Conservation (phyloP, 2,329 filamentous ascomycete species). For the Aureobasidium namibiae region DNA sequence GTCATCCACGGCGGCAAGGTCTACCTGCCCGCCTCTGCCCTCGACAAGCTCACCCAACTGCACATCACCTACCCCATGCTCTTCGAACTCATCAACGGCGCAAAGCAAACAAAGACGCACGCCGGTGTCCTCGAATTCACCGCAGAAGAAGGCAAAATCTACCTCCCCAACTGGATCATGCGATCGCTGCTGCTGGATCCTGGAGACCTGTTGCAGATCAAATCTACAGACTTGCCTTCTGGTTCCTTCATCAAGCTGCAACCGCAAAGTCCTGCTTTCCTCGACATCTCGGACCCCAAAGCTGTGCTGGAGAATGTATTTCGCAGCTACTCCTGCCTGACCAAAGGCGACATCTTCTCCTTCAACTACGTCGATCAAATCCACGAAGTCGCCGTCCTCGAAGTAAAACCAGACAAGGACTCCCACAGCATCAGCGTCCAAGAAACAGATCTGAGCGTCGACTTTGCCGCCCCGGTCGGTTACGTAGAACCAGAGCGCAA, state of each 20-base stretch:
- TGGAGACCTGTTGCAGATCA: constrained; percentile 89
- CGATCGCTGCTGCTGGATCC: constrained; percentile 80
- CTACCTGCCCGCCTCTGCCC: constrained; percentile 87
- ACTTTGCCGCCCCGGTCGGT: constrained; percentile 88
- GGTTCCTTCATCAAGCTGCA: constrained; percentile 94
- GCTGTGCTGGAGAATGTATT: constrained; percentile 95
- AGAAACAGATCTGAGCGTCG: constrained; percentile 92
- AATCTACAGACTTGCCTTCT: constrained; percentile 84
- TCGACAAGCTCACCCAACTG: constrained; percentile 91
- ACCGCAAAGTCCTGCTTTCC: constrained; percentile 84
- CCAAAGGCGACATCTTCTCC: constrained; percentile 88
- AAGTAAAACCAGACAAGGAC: constrained; percentile 78
- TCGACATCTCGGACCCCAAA: constrained; percentile 95
- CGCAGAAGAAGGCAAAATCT: constrained; percentile 92
- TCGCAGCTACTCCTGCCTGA: constrained; percentile 88
- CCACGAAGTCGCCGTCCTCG: constrained; percentile 87
- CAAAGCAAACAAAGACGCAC: constrained; percentile 72
- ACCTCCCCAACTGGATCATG: constrained; percentile 98
- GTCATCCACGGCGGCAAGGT: constrained; percentile 98
- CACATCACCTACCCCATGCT: constrained; percentile 97
- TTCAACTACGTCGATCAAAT: constrained; percentile 94
- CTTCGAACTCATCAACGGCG: constrained; percentile 90
- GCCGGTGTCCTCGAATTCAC: constrained; percentile 96
- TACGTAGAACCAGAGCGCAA: constrained; percentile 77
- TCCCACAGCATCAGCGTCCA: constrained; percentile 82